A percentile compares a stretch with the other conserved stretches of the same genome.
Evolutionary conservation across 2,329 filamentous ascomycete genomes (phyloP).

Genomic region (Bimuria novae-zelandiae): DNA sequence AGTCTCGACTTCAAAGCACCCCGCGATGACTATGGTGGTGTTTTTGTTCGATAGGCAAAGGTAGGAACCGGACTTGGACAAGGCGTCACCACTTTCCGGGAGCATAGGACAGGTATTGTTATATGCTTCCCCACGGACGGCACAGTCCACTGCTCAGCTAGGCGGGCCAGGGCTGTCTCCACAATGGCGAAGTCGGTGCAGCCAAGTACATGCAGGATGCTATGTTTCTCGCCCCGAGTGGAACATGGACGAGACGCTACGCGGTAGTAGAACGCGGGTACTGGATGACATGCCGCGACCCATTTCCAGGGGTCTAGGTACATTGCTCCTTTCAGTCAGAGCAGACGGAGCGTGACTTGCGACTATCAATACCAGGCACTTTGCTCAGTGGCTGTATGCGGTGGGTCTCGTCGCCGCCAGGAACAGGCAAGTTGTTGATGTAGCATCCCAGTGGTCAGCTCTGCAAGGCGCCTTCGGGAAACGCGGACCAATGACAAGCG

Average conservation of each 20-base stretch:
- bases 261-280: slow-evolving; percentile 29
- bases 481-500: slow-evolving; percentile 28
- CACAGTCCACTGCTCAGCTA: slow-evolving; percentile 26
- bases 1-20: slow-evolving; percentile 1
- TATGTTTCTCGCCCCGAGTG: slow-evolving; percentile 28
- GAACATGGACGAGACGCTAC: slow-evolving; percentile 29
- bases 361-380: slow-evolving; percentile 21
- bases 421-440: slow-evolving; percentile 30
- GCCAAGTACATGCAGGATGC: slow-evolving; percentile 24
- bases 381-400: slow-evolving; percentile 22
- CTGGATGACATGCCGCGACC: slow-evolving; percentile 33
- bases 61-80: slow-evolving; percentile 11
- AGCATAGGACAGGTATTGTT: slow-evolving; percentile 37
- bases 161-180: slow-evolving; percentile 28
- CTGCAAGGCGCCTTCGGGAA: slow-evolving; percentile 31
- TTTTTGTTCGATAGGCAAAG: not conserved
- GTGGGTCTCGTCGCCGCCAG: slow-evolving; percentile 27
- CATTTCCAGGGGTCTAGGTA: slow-evolving; percentile 29
- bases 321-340: slow-evolving; percentile 22
- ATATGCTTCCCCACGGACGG: slow-evolving; percentile 24
- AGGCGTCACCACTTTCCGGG: slow-evolving; percentile 31
- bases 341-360: slow-evolving; percentile 33
- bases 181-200: slow-evolving; percentile 26
- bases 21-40: not conserved
- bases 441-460: slow-evolving; percentile 18